Evolutionary conservation across 108 stramenopile species (phyloP), one percentile per base, ranked within the genome.

Genomic region (Fistulifera pelliculosa): DNA sequence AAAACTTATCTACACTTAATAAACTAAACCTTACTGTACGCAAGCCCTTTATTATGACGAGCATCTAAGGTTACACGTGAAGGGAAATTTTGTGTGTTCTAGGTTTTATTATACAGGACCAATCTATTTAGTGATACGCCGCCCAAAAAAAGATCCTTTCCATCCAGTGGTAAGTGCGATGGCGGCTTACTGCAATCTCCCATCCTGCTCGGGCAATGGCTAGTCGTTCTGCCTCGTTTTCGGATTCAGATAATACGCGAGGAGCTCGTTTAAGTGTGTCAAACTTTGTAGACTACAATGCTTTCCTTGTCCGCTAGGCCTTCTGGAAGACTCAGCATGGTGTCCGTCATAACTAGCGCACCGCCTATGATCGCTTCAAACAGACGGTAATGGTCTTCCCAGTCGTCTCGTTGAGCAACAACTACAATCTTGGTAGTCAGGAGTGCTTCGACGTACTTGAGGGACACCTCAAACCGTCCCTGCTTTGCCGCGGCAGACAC

Each of bases 361-460:
- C 83, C 83, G 49, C 71, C 66, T 41, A 71, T 63, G 22, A 85
- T 28, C 0, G 67, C 60, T 62, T 85, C 83, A 54, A 76, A 69
- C 18, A 85, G 52, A 38, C 79, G 70, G 39, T 64, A 76, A 27
- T 80, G 79, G 23, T 75, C 83, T 62, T 85, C 83, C 79, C 79
- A 80, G 41, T 66, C 58, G 52, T 85, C 83, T 13, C 79, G 58
- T 57, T 85, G 83, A 10, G 79, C 57, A 11, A 80, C 51, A 4
- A 85, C 79, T 7, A 85, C 69, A 41, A 85, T 73, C 47, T 80
- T 80, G 43, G 56, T 69, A 7, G 17, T 27, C 48, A 85, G 24
- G 48, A 85, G n/a, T 15, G 50, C 65, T 40, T 63, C 12, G 0
- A 70, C 27, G 39, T 75, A 75, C 26, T 55, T 61, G 26, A 24